phyloP scores from a whole-genome alignment of 106 monocot species.

The Allium sativum region DNA sequence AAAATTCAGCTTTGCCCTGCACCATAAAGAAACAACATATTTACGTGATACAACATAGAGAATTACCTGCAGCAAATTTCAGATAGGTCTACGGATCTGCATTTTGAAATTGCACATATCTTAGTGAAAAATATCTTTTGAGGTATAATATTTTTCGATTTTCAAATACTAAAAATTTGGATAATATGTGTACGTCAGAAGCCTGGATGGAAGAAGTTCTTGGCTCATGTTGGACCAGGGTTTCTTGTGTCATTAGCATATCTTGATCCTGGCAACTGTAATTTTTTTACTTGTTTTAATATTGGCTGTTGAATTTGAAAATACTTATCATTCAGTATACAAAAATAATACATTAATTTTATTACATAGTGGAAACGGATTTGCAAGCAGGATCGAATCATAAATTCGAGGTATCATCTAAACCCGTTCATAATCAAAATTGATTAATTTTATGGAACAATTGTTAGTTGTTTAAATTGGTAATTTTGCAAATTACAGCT shows the following conservation, averaged over 20 bases:
- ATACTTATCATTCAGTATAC: too few relatives aligned
- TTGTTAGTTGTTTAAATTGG: neutral
- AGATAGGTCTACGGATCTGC: too few relatives aligned
- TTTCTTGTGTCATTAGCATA: conserved; percentile 83
- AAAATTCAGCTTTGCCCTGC: too few relatives aligned
- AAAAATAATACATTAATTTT: too few relatives aligned
- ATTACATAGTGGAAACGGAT: conserved; percentile 58
- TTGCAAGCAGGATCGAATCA: conserved; percentile 68
- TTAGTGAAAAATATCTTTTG: too few relatives aligned
- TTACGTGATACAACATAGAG: too few relatives aligned
- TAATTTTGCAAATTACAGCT: conserved; percentile 24
- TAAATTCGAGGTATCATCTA: conserved; percentile 37
- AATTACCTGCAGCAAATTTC: too few relatives aligned
- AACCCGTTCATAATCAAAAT: too few relatives aligned
- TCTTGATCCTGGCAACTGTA: conserved; percentile 81
- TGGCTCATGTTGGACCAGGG: conserved; percentile 73
- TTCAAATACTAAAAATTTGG: too few relatives aligned
- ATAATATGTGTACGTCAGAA: neutral
- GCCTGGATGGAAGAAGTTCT: conserved; percentile 52
- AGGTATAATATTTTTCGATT: too few relatives aligned
- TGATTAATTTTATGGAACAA: neutral
- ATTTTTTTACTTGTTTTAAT: neutral
- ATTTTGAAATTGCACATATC: neutral
- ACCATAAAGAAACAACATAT: too few relatives aligned
- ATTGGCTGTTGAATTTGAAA: too few relatives aligned